Conservation (phyloP, 371 early-diverging fungal genomes). For the Batkoa obscura region DNA sequence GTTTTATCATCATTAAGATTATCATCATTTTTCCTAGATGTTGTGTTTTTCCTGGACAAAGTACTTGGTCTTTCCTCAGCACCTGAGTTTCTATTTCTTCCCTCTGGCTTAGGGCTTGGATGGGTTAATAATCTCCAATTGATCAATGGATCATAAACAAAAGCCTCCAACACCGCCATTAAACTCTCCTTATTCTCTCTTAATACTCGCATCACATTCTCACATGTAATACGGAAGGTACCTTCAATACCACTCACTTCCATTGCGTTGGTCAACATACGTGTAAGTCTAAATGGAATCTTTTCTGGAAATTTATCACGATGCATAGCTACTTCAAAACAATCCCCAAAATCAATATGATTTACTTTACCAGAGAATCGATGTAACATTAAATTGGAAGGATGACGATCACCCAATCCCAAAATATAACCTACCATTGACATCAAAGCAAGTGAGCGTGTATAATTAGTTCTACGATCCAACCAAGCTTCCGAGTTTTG, state of each 20-base stretch:
- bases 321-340: slow-evolving; percentile 96
- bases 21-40: neutral
- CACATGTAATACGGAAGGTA: slow-evolving; percentile 84
- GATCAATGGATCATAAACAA: slow-evolving; percentile 94
- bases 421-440: slow-evolving; percentile 98
- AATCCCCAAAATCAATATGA: slow-evolving; percentile 98
- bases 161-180: slow-evolving; percentile 97
- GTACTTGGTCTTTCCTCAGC: neutral
- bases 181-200: slow-evolving; percentile 90
- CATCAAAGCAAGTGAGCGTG: slow-evolving; percentile 91
- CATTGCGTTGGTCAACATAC: slow-evolving; percentile 97
- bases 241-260: slow-evolving; percentile 93
- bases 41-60: neutral
- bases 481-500: slow-evolving; percentile 92
- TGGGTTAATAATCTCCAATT: slow-evolving; percentile 57
- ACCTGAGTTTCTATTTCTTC: neutral
- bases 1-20: neutral
- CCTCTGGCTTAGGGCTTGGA: slow-evolving; percentile 19
- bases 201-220: slow-evolving; percentile 90
- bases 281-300: slow-evolving; percentile 94
- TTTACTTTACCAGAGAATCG: slow-evolving; percentile 83
- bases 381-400: slow-evolving; percentile 94
- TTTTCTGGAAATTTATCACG: slow-evolving; percentile 94
- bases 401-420: slow-evolving; percentile 96
- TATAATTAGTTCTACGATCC: slow-evolving; percentile 89